Evolutionary conservation across 805 yeast species (phyloP), one percentile per base, ranked within the genome.

Genomic region (Blastobotrys peoriensis): DNA sequence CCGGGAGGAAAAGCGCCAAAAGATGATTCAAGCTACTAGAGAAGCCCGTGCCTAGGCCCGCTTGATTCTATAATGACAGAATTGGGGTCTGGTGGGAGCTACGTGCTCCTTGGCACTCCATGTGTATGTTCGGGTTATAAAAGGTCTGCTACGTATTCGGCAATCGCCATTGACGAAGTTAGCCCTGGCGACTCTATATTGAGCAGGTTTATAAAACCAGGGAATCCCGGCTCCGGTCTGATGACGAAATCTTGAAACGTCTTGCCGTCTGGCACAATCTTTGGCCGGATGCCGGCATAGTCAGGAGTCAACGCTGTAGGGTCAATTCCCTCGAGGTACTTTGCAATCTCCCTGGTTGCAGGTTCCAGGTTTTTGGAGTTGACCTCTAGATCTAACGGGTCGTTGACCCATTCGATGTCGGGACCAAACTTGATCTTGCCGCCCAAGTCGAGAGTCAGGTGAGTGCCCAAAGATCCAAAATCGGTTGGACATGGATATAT

Each of bases 121-220:
- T n/a, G 2, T 13, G n/a, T n/a, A n/a, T n/a, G n/a, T n/a, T n/a
- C 10, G 28, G 36, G 40, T 22, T 36, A 34, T 6, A 49, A 23
- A 6, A 51, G 44, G 4, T 37, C 33, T 16, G 50, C 55, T 15
- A 88, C 95, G 55, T 83, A 73, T 56, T 81, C 83, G 0, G 80
- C 96, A 46, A 88, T 86, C 0, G 91, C 95, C 79, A 86, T 68
- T 3, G 88, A 69, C 0, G 93, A 65, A 2, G 97, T 88, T 46
- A 88, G 68, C 0, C 96, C 96, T 0, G 97, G 97, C 56, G 93
- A 83, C 60, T 88, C 97, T 10, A 88, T 87, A 1, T 91, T 94
- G 36, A 87, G 57, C 43, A 86, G 66, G 52, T 86, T 88, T 22
- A 87, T 74, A 56, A 86, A 88, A 1, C 95, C 95, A 2, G 81